These are phyloP conservation scores for Dryas drummondii DNA, from an alignment of 306 rosid genomes.

Conservation along the genomic window DNA sequence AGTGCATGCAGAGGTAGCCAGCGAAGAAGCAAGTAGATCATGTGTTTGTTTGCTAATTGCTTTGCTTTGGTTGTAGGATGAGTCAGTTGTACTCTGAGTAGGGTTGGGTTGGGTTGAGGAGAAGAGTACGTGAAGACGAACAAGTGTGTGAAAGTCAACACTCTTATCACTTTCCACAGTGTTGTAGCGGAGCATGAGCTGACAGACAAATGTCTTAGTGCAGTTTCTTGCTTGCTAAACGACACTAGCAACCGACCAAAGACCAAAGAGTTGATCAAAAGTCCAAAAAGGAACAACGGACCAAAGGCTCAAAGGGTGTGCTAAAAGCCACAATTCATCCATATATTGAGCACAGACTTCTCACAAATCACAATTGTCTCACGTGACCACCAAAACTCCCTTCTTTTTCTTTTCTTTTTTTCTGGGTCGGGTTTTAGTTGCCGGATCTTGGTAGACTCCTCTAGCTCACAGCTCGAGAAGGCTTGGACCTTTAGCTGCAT, in stretches of 20 bases:
- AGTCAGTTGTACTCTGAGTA: no score
- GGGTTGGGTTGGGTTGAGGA: not conserved
- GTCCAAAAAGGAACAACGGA: not conserved
- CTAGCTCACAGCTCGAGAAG: no score
- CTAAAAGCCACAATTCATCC: not conserved
- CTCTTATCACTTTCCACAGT: not conserved
- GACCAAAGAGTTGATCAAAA: not conserved
- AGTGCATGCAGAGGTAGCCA: no score
- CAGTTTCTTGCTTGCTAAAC: not conserved
- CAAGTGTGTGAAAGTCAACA: not conserved
- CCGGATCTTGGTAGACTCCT: no score
- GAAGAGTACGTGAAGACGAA: not conserved
- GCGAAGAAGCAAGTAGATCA: not conserved
- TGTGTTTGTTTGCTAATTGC: not conserved
- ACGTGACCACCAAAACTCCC: no score
- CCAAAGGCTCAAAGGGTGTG: not conserved
- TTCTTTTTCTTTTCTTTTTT: no score
- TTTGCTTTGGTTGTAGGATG: not conserved
- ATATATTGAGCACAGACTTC: no score
- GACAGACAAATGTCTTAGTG: not conserved
- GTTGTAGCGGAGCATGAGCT: not conserved
- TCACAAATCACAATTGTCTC: no score
- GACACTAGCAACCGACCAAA: slow-evolving; percentile 5
- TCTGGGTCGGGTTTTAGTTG: no score
- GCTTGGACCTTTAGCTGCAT: no score